Evolutionary conservation across 2,329 filamentous ascomycete genomes (phyloP).

Genomic region (Teratosphaeria destructans): DNA sequence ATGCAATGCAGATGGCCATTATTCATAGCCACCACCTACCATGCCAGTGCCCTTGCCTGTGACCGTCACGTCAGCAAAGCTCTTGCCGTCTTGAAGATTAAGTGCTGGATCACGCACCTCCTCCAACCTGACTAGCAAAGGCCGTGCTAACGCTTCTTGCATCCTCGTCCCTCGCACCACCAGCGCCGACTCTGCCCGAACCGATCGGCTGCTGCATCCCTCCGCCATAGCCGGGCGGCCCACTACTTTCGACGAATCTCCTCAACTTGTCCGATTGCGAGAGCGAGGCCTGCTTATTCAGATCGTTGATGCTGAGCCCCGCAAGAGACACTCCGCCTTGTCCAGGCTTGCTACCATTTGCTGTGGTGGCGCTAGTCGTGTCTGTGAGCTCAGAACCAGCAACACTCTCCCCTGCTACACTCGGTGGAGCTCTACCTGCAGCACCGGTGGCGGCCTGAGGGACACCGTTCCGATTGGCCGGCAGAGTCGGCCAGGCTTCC

Average conservation of each 20-base stretch:
- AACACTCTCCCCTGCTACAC: constrained; percentile 82
- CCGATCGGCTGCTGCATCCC: constrained; percentile 42
- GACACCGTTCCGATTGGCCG: constrained; percentile 39
- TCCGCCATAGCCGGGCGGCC: constrained; percentile 11
- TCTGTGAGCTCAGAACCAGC: constrained; percentile 87
- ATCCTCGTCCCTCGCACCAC: constrained; percentile 63
- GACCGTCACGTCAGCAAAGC: neutral
- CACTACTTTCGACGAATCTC: constrained; percentile 70
- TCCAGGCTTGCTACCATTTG: constrained; percentile 45
- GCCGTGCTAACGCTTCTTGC: constrained; percentile 93
- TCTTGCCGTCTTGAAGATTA: neutral
- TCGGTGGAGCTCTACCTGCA: constrained; percentile 31
- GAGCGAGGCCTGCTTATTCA: constrained; percentile 60
- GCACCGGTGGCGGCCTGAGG: neutral
- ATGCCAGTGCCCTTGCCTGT: neutral
- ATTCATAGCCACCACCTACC: neutral
- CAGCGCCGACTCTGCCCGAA: constrained; percentile 46
- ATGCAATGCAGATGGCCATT: neutral
- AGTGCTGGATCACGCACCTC: constrained; percentile 4
- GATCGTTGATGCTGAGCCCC: constrained; percentile 64
- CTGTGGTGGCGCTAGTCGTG: constrained; percentile 48
- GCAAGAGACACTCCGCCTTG: constrained; percentile 84
- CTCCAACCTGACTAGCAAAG: constrained; percentile 86
- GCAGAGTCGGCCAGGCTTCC: constrained; percentile 75
- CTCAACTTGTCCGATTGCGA: constrained; percentile 86